Evolutionary conservation across 129 eudicot genomes (phyloP).

Genomic region (Deinandra increscens): DNA sequence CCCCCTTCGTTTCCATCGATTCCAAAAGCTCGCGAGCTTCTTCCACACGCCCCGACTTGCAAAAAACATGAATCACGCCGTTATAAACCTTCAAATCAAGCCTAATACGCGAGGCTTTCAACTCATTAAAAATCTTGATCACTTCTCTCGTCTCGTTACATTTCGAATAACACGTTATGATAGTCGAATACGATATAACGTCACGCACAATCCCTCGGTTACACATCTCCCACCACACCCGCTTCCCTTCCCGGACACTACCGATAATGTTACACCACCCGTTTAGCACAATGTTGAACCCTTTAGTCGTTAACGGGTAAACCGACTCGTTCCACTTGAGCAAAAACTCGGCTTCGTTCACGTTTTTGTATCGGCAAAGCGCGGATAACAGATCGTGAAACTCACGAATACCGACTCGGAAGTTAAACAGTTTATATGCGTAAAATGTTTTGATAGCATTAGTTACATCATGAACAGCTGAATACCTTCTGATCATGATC

Average conservation of each 20-base stretch:
- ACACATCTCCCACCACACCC: slow-evolving; percentile 86
- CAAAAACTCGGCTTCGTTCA: slow-evolving; percentile 78
- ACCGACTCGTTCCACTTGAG: slow-evolving; percentile 55
- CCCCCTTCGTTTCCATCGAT: slow-evolving; percentile 64
- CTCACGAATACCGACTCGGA: slow-evolving; percentile 49
- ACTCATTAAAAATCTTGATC: slow-evolving; percentile 53
- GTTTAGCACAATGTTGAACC: slow-evolving; percentile 67
- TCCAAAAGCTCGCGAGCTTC: slow-evolving; percentile 60
- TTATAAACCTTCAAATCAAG: slow-evolving; percentile 81
- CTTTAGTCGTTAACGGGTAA: slow-evolving; percentile 60
- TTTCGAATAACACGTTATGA: slow-evolving; percentile 73
- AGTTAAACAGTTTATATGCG: slow-evolving; percentile 49
- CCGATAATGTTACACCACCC: slow-evolving; percentile 84
- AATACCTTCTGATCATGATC: slow-evolving; percentile 76
- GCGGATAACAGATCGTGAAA: slow-evolving; percentile 79
- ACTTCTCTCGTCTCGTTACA: slow-evolving; percentile 44
- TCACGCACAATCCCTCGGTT: slow-evolving; percentile 49
- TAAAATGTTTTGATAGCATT: slow-evolving; percentile 67
- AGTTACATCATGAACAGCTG: slow-evolving; percentile 78
- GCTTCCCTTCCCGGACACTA: slow-evolving; percentile 55
- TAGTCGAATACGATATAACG: slow-evolving; percentile 58
- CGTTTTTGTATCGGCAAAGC: slow-evolving; percentile 80
- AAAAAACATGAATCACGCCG: slow-evolving; percentile 72
- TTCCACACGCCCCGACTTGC: slow-evolving; percentile 55
- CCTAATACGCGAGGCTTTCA: slow-evolving; percentile 46